Conservation (phyloP, 345 rosid genomes). For the Reutealis trisperma region DNA sequence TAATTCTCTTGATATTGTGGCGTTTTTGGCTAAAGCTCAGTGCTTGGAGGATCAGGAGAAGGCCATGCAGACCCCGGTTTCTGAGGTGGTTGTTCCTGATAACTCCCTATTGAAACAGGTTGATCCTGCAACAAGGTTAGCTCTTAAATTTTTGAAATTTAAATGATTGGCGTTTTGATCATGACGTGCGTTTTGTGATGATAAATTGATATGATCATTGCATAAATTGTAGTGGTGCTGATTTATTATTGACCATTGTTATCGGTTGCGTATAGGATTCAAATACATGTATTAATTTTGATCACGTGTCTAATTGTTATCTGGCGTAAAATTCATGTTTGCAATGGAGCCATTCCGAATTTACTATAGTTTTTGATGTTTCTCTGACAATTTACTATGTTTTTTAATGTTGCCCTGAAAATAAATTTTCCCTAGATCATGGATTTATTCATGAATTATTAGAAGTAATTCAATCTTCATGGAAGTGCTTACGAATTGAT, state of each 20-base stretch:
- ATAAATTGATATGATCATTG: neutral
- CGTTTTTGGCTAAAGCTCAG: slow-evolving; percentile 71
- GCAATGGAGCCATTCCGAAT: neutral
- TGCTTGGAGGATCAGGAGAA: slow-evolving; percentile 78
- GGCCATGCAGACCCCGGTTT: slow-evolving; percentile 80
- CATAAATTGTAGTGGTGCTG: neutral
- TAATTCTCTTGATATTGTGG: slow-evolving; percentile 78
- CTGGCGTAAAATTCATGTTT: neutral
- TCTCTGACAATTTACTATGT: neutral
- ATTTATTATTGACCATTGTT: neutral
- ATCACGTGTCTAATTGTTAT: neutral
- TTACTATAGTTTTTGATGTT: neutral
- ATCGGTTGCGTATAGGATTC: neutral
- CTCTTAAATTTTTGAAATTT: neutral
- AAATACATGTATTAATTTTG: neutral
- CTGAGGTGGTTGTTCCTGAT: slow-evolving; percentile 64
- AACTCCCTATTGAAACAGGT: slow-evolving; percentile 67
- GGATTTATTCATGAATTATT: neutral
- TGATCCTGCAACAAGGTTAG: slow-evolving; percentile 94
- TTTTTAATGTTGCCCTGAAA: neutral
- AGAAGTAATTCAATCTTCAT: neutral
- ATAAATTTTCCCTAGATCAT: neutral
- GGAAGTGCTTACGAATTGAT: neutral
- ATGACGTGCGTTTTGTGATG: neutral
- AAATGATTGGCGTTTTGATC: neutral